phyloP scores from a whole-genome alignment of 768 basidiomycete genomes.

The Rhodotorula diobovata region DNA sequence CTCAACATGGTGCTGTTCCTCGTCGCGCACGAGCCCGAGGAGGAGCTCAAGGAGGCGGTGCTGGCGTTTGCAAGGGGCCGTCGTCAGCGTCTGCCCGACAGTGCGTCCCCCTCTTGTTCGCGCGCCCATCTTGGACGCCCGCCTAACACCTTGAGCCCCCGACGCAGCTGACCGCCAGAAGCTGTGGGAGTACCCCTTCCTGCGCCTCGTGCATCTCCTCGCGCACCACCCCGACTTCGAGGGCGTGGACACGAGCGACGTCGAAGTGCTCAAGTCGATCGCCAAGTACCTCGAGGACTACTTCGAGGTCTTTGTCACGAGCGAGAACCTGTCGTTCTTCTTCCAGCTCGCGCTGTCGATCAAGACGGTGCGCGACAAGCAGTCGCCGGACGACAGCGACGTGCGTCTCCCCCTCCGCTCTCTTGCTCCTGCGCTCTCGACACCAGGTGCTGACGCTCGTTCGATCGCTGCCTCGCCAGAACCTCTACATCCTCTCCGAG shows the following conservation, averaged over 20 bases:
- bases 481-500: constrained; percentile 80
- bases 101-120: not conserved
- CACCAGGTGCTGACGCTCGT: too few relatives aligned
- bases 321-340: constrained; percentile 79
- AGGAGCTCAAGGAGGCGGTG: constrained; percentile 51
- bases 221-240: constrained; percentile 91
- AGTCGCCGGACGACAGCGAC: constrained; percentile 61
- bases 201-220: constrained; percentile 77
- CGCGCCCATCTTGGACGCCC: too few relatives aligned
- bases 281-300: constrained; percentile 89
- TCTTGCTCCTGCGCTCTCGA: not conserved
- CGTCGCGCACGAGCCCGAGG: constrained; percentile 84
- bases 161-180: constrained; percentile 49
- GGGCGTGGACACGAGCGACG: constrained; percentile 54
- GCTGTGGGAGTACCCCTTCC: constrained; percentile 74
- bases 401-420: constrained; percentile 48
- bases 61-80: not conserved
- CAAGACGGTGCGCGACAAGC: constrained; percentile 80
- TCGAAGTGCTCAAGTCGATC: constrained; percentile 69
- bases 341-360: constrained; percentile 73
- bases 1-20: constrained; percentile 84
- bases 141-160: not conserved
- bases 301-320: constrained; percentile 65
- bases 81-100: not conserved
- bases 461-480: constrained; percentile 48